Evolutionary conservation across 352 stramenopile species (phyloP).

Genomic region (Phytophthora tentaculata): DNA sequence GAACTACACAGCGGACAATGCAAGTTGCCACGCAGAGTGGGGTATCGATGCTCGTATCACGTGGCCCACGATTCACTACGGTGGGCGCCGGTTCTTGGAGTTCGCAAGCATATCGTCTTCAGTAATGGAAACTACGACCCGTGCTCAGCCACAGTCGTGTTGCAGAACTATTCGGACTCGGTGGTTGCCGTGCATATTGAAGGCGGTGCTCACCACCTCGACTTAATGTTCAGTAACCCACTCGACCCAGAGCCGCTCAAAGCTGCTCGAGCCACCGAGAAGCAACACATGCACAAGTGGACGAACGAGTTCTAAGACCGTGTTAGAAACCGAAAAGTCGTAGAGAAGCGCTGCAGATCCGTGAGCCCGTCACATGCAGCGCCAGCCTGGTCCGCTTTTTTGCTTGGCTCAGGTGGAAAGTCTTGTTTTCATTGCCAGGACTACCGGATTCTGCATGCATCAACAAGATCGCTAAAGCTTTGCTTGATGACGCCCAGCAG

Average conservation of each 20-base stretch:
- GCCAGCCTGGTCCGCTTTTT: background rate
- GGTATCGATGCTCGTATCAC: conserved; percentile 58
- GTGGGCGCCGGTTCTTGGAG: conserved; percentile 53
- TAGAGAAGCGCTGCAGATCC: conserved; percentile 11
- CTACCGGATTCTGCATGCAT: conserved; percentile 15
- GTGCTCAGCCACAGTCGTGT: conserved; percentile 91
- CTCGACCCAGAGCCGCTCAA: conserved; percentile 53
- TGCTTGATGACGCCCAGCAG: conserved; percentile 19
- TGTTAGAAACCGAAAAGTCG: conserved; percentile 11
- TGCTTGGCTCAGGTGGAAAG: conserved; percentile 19
- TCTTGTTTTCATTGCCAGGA: conserved; percentile 26
- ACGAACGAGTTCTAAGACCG: conserved; percentile 56
- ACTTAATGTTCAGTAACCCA: conserved; percentile 92
- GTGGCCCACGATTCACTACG: conserved; percentile 77
- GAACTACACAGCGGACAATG: conserved; percentile 70
- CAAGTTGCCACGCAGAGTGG: conserved; percentile 67
- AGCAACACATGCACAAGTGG: conserved; percentile 86
- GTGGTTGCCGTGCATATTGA: conserved; percentile 77
- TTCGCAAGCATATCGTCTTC: conserved; percentile 92
- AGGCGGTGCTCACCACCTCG: conserved; percentile 88
- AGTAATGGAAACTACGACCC: conserved; percentile 95
- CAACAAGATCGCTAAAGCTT: conserved; percentile 10
- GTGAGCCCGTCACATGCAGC: conserved; percentile 7
- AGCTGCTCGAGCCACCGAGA: conserved; percentile 65
- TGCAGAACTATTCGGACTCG: conserved; percentile 66